phyloP scores from a whole-genome alignment of 805 yeast genomes.

The Saccharomyces mikatae region DNA sequence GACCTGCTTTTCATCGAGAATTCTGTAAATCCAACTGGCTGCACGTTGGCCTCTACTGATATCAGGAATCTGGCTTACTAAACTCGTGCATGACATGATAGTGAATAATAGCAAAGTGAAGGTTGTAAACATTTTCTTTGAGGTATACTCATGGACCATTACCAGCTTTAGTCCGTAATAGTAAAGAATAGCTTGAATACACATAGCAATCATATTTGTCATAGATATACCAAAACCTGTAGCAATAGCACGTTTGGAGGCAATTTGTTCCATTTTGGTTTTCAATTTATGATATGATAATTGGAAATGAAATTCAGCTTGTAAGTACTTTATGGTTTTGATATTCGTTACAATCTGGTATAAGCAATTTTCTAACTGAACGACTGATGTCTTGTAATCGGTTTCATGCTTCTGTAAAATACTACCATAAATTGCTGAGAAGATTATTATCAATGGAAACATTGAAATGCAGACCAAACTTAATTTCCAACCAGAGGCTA shows the following conservation, averaged over 20 bases:
- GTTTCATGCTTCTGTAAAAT: conserved; percentile 50
- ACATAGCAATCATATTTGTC: conserved; percentile 43
- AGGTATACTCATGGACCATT: conserved; percentile 45
- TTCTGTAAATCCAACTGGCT: conserved; percentile 42
- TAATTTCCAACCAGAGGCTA: conserved; percentile 76
- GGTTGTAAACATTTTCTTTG: conserved; percentile 56
- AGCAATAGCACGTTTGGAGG: conserved; percentile 44
- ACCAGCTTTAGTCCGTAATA: conserved; percentile 77
- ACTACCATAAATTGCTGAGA: conserved; percentile 46
- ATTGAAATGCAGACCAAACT: conserved; percentile 75
- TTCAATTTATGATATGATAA: conserved; percentile 31
- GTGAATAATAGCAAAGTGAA: conserved; percentile 69
- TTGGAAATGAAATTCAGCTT: conserved; percentile 43
- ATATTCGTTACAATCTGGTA: conserved; percentile 51
- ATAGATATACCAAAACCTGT: conserved; percentile 64
- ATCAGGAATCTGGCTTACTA: conserved; percentile 66
- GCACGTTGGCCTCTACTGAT: conserved; percentile 74
- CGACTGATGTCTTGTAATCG: conserved; percentile 47
- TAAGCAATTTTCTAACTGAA: conserved; percentile 42
- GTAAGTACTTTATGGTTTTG: conserved; percentile 54
- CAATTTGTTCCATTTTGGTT: conserved; percentile 31
- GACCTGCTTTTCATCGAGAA: conserved; percentile 23
- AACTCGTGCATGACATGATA: conserved; percentile 49
- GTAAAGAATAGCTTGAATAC: conserved; percentile 64
- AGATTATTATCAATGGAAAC: conserved; percentile 51